Conservation (phyloP, 2,329 filamentous ascomycete genomes). For the Coniochaeta pulveracea region DNA sequence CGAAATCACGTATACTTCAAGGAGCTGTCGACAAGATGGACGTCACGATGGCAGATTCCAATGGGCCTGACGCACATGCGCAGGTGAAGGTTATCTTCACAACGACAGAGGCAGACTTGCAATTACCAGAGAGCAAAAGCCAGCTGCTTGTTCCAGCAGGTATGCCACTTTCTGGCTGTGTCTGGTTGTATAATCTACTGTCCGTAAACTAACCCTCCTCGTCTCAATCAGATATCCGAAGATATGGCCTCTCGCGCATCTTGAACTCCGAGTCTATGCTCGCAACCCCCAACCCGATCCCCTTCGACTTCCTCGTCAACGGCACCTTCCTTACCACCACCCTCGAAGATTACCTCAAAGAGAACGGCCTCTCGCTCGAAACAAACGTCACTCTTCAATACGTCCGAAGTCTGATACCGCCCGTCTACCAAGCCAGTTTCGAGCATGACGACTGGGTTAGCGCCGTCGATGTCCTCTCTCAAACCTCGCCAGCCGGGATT, state of each 20-base stretch:
- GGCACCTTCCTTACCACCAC: slow-evolving; percentile 83
- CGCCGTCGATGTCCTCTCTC: slow-evolving; percentile 69
- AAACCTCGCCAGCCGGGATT: slow-evolving; percentile 46
- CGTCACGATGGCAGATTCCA: slow-evolving; percentile 15
- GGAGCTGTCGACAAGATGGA: slow-evolving; percentile 5
- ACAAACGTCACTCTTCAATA: slow-evolving; percentile 84
- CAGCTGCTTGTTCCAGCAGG: slow-evolving; percentile 53
- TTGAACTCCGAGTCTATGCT: slow-evolving; percentile 65
- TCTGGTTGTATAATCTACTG: no score
- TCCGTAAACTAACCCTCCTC: slow-evolving; percentile 1
- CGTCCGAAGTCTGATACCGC: slow-evolving; percentile 81
- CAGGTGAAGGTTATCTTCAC: slow-evolving; percentile 60
- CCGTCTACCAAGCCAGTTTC: slow-evolving; percentile 80
- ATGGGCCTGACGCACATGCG: slow-evolving; percentile 20
- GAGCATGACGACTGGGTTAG: slow-evolving; percentile 98
- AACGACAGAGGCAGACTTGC: slow-evolving; percentile 48
- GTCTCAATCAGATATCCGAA: slow-evolving; percentile 47
- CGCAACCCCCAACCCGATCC: slow-evolving; percentile 52
- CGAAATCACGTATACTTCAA: not conserved
- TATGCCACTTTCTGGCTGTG: slow-evolving; percentile 18
- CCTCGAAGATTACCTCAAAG: slow-evolving; percentile 79
- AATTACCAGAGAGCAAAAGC: slow-evolving; percentile 49
- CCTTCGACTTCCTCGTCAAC: slow-evolving; percentile 92
- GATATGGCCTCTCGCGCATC: slow-evolving; percentile 59
- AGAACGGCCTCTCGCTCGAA: slow-evolving; percentile 81